Base-by-base conservation (phyloP, 2,329 filamentous ascomycete species). In the Curvularia sp. region DNA sequence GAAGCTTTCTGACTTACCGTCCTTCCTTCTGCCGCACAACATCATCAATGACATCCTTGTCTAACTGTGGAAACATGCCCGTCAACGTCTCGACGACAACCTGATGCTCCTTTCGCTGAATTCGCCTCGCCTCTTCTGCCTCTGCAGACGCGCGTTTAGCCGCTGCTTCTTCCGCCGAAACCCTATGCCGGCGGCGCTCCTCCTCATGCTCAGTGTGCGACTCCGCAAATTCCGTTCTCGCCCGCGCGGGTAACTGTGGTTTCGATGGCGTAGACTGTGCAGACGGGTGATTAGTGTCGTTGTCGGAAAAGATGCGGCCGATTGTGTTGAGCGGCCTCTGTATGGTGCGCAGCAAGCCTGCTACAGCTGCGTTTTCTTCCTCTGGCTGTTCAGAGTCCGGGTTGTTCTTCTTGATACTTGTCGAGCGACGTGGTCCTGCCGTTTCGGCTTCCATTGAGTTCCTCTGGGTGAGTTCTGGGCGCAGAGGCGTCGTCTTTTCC, bases 11-110 rank as follows among this genome's bases (percentile, higher is more conserved):
- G 42, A 85, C 90, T 81, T 77, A 94, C 92, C 92, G 87, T 74
- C 95, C 96, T 78, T 97, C 89, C 79, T 99, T 97, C 81, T 96
- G 88, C 75, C 94, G 88, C 26, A 99, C 95, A 41, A 99, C 95
- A 79, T 99, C 95, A 70, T 93, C 93, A 73, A 99, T 98, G 38
- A 99, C 86, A 49, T 99, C 96, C 70, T 88, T 87, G 76, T 99
- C 95, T 50, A 99, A 82, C 73, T 96, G 93, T 0, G 95, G 95
- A 76, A 99, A 99, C 95, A 99, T 99, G 68, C 92, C 90, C 48
- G 92, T 89, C 57, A 99, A 80, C 35, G 95, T 98, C 79, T 98
- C 95, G 2, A 98, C 94, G 7, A 99, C 88, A 68, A 93, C 94
- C 53, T 87, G 84, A 77, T 98, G 93, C 81, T 99, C 95, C 55